Base-by-base conservation (phyloP, 768 basidiomycete genomes). In the Lactifluus hygrophoroides region DNA sequence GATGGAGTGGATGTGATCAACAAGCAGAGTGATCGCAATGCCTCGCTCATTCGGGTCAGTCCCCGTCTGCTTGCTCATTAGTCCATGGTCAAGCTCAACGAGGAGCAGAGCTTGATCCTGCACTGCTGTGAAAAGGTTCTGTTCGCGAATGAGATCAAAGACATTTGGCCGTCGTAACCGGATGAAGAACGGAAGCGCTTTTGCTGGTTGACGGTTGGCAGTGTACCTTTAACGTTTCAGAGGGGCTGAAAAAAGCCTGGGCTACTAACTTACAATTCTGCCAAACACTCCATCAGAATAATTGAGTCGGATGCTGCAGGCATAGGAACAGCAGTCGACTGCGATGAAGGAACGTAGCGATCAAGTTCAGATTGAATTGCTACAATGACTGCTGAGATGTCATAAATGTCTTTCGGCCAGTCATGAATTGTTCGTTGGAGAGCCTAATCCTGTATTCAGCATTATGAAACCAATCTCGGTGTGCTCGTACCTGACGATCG, bases 1-100 rank as follows among this genome's bases (percentile, higher is more conserved):
- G 67, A 99, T 97, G 14, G 95, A 95, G 68, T 98, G 90, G 0
- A 90, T 89, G 67, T 98, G 92, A 63, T 97, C 86, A 16, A 97
- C 94, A 27, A 99, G 78, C 54, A 99, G 67, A 32, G 80, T 80
- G 59, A 98, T 92, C 0, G 94, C 94, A 37, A 86, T 81, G 35
- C 91, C 90, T 57, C 84, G 74, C 7, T 70, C 70, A 47, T 72
- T 72, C 30, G 75, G 69, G 28, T 72, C 70, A 0, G 75, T 78
- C 6, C 70, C 69, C 62, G 75, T 75, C 58, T 65, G 75, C 67
- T 80, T 81, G 63, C 82, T 81, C 72, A 83, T 82, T 30, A 94
- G 74, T 69, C 95, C 91, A 56, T 90, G 85, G 66, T 97, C 95
- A 61, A 98, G 98, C 67, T 98, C 92, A 13, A 99, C 87, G 2